These are phyloP conservation scores for Dalechampia spathulata DNA, from an alignment of 441 rosid genomes.

Conservation along the genomic window DNA sequence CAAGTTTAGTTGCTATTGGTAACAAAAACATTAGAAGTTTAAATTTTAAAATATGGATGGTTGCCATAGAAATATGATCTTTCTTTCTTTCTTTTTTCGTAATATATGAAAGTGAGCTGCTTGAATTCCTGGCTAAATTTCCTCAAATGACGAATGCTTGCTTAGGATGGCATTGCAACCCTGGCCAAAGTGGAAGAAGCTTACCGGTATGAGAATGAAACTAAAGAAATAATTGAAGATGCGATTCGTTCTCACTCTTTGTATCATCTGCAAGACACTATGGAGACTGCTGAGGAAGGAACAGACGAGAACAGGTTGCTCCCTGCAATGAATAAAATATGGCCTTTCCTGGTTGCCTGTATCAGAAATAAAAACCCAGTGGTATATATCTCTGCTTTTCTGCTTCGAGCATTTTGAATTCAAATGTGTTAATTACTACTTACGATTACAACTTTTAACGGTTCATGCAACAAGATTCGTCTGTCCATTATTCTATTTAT, in stretches of 20 bases:
- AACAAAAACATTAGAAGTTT: background rate
- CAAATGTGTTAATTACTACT: background rate
- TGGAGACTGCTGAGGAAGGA: conserved; percentile 59
- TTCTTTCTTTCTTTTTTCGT: background rate
- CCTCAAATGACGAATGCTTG: background rate
- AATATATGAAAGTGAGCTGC: background rate
- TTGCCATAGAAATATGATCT: background rate
- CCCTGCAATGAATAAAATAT: conserved; percentile 85
- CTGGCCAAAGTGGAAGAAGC: conserved; percentile 86
- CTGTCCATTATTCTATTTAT: background rate
- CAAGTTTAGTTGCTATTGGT: background rate
- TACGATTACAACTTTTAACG: too few species aligned
- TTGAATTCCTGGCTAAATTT: background rate
- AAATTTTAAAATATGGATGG: background rate
- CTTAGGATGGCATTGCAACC: conserved; percentile 56
- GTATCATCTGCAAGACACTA: conserved; percentile 60
- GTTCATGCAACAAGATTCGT: background rate
- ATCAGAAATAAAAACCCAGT: conserved; percentile 53
- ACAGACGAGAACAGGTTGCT: conserved; percentile 77
- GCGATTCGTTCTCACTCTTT: conserved; percentile 42
- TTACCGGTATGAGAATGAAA: conserved; percentile 51
- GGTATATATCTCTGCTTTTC: conserved; percentile 28
- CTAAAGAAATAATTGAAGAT: conserved; percentile 67
- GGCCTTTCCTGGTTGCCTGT: conserved; percentile 82
- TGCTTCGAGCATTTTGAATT: background rate